These are phyloP conservation scores for Amanita rubescens DNA, from an alignment of 768 basidiomycete species.

Conservation along the genomic window DNA sequence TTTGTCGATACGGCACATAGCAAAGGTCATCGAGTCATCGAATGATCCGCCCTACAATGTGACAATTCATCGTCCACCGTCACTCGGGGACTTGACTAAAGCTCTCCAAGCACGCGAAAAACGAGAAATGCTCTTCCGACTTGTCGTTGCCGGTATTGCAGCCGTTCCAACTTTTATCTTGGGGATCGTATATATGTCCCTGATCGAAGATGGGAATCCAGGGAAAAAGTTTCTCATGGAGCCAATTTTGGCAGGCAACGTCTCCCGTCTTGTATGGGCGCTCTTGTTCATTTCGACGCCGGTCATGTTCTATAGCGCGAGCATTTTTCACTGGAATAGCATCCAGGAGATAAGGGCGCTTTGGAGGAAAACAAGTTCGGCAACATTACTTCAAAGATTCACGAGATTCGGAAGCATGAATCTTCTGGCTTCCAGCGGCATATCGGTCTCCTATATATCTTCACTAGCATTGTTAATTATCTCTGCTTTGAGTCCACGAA, in stretches of 20 bases:
- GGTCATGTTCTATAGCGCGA: conserved; percentile 62
- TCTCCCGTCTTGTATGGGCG: conserved; percentile 52
- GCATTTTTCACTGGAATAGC: conserved; percentile 46
- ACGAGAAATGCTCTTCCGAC: conserved; percentile 41
- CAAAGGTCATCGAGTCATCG: conserved; percentile 33
- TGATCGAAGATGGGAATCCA: conserved; percentile 41
- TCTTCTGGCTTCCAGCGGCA: conserved; percentile 62
- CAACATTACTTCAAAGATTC: conserved; percentile 49
- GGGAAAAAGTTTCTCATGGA: conserved; percentile 45
- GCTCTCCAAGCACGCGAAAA: conserved; percentile 55
- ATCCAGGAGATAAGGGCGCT: conserved; percentile 46
- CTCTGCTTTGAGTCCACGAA: conserved; percentile 35
- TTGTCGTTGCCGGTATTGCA: conserved; percentile 48
- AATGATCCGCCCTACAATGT: conserved; percentile 39
- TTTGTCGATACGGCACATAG: conserved; percentile 61
- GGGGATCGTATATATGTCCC: conserved; percentile 67
- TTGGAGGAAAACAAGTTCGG: conserved; percentile 49
- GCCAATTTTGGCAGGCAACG: conserved; percentile 59
- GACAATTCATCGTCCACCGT: conserved; percentile 40
- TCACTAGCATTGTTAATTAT: conserved; percentile 64
- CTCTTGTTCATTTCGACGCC: conserved; percentile 62
- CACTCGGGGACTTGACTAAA: conserved; percentile 53
- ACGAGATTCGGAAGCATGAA: conserved; percentile 84
- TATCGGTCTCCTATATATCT: conserved; percentile 72
- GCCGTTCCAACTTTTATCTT: conserved; percentile 80